These are phyloP conservation scores for Boletus barrowsii DNA, from an alignment of 768 basidiomycete species.

Conservation along the genomic window DNA sequence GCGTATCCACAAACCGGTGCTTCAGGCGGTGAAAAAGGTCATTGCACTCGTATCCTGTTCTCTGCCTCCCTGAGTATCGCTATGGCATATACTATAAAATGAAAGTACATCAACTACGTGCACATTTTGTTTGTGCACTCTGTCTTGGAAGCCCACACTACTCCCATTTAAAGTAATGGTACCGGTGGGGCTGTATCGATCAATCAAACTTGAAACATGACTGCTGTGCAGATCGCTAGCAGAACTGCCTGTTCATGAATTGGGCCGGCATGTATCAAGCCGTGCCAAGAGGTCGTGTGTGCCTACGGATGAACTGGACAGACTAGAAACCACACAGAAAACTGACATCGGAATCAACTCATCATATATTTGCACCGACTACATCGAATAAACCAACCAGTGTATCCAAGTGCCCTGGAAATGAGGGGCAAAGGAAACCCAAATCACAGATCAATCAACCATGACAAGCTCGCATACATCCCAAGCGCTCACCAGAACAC, in stretches of 20 bases:
- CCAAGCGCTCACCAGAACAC: conserved; percentile 47
- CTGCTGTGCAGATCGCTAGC: background rate
- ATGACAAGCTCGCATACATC: conserved; percentile 6
- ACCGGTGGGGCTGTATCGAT: background rate
- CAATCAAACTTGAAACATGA: background rate
- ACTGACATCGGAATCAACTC: conserved; percentile 8
- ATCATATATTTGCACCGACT: conserved; percentile 10
- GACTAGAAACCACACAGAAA: background rate
- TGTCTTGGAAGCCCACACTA: background rate
- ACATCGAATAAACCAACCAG: conserved; percentile 12
- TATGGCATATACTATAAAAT: background rate
- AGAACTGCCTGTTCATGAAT: background rate
- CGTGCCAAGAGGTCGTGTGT: too few relatives aligned
- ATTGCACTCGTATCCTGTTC: background rate
- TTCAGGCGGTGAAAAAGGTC: background rate
- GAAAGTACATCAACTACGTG: too few relatives aligned
- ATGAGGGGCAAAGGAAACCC: background rate
- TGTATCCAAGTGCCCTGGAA: background rate
- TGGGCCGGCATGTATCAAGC: too few relatives aligned
- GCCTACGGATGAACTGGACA: too few relatives aligned
- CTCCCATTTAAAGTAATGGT: background rate
- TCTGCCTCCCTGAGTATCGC: background rate
- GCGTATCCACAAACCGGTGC: too few relatives aligned
- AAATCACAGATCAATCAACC: background rate
- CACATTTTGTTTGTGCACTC: too few relatives aligned